Conservation (phyloP, 768 basidiomycete genomes). For the Rhodotorula graminis region DNA sequence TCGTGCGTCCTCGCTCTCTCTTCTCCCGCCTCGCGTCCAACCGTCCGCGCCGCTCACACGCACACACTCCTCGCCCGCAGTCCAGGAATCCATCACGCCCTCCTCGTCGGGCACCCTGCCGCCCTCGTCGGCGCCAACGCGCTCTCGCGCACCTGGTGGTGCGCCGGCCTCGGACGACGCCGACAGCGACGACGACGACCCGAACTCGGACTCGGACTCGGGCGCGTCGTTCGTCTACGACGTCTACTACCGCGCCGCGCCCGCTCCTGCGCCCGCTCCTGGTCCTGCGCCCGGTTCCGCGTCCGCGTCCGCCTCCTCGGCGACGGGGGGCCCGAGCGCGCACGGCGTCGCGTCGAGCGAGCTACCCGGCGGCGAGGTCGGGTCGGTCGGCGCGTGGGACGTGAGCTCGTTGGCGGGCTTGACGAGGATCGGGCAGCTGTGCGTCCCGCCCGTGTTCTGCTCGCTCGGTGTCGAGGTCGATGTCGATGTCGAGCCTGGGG, state of each 20-base stretch:
- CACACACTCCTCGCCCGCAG: background rate
- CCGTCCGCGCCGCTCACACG: too few species aligned
- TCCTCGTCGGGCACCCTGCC: background rate
- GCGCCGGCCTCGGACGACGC: too few species aligned
- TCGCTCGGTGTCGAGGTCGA: too few species aligned
- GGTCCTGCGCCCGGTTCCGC: background rate
- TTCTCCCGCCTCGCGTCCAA: too few species aligned
- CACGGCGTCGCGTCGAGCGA: too few species aligned
- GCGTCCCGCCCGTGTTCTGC: background rate
- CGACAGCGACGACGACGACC: background rate
- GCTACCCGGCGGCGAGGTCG: too few species aligned
- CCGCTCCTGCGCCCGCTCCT: background rate
- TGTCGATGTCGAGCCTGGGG: too few species aligned
- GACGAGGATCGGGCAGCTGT: conserved; percentile 38
- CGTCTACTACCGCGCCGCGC: conserved; percentile 39
- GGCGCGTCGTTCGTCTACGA: conserved; percentile 41
- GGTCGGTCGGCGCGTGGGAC: background rate
- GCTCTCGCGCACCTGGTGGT: too few species aligned
- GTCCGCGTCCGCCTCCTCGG: too few species aligned
- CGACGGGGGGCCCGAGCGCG: background rate
- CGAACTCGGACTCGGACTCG: background rate
- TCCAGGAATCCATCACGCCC: conserved; percentile 21
- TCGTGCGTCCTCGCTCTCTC: conserved; percentile 19
- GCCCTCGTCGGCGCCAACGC: background rate
- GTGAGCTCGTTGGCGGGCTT: conserved; percentile 28